A percentile compares a stretch with the other conserved stretches of the same genome.
Conservation (phyloP, 345 rosid genomes). For the Reutealis trisperma region DNA sequence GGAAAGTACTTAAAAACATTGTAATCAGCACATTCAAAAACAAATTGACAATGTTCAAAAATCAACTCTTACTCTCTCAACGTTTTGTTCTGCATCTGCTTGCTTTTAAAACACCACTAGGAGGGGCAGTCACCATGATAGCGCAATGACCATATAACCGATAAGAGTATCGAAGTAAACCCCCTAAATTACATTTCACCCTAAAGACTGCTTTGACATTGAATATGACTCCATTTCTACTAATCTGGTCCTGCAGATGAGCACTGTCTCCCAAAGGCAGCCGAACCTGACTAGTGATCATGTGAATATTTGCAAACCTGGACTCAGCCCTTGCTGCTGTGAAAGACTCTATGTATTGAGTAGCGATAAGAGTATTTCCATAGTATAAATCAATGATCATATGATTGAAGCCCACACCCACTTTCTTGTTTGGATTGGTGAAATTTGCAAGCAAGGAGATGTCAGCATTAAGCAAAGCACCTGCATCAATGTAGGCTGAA, state of each 20-base stretch:
- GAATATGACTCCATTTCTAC: slow-evolving; percentile 51
- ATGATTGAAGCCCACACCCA: slow-evolving; percentile 64
- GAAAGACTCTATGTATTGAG: slow-evolving; percentile 72
- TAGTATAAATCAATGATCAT: slow-evolving; percentile 66
- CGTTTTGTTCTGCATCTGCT: slow-evolving; percentile 68
- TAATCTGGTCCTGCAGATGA: slow-evolving; percentile 51
- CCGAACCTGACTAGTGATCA: slow-evolving; percentile 77
- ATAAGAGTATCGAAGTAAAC: slow-evolving; percentile 69
- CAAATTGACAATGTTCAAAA: slow-evolving; percentile 1
- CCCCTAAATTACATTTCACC: slow-evolving; percentile 64
- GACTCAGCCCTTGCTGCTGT: slow-evolving; percentile 47
- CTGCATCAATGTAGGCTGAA: slow-evolving; percentile 74
- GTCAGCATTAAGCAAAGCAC: slow-evolving; percentile 65
- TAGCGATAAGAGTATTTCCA: slow-evolving; percentile 57
- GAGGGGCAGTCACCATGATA: slow-evolving; percentile 62
- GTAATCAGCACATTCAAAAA: not conserved
- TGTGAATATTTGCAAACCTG: slow-evolving; percentile 47
- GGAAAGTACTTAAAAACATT: not conserved
- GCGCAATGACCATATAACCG: slow-evolving; percentile 61
- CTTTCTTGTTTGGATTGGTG: slow-evolving; percentile 86
- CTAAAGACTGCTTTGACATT: slow-evolving; percentile 65
- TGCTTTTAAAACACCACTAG: slow-evolving; percentile 60
- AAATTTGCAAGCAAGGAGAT: slow-evolving; percentile 66
- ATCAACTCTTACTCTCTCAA: slow-evolving; percentile 28
- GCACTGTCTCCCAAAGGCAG: slow-evolving; percentile 47